Conservation (phyloP, 805 yeast genomes). For the Isabelozyma gotoi region DNA sequence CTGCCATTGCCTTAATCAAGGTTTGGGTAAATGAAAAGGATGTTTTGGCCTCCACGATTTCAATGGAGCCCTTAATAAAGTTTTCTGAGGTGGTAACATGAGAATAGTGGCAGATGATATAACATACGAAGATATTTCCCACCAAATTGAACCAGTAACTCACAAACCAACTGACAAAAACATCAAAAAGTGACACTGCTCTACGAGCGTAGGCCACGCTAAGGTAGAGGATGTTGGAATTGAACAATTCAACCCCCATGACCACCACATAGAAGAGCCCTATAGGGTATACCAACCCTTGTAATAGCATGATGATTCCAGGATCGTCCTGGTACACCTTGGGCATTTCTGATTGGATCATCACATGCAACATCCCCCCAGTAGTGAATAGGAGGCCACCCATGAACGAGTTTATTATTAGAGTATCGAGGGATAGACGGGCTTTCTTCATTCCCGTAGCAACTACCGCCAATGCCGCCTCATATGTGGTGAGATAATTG, state of each 20-base stretch:
- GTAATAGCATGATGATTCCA: conserved; percentile 54
- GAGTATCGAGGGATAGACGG: conserved; percentile 57
- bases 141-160: conserved; percentile 69
- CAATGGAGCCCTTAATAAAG: conserved; percentile 49
- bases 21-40: conserved; percentile 56
- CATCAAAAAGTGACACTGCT: conserved; percentile 65
- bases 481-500: conserved; percentile 70
- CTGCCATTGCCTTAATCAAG: conserved; percentile 68
- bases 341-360: conserved; percentile 54
- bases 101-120: conserved; percentile 59
- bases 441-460: conserved; percentile 86
- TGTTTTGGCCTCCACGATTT: conserved; percentile 45
- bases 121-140: conserved; percentile 64
- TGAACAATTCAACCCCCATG: conserved; percentile 74
- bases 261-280: conserved; percentile 75
- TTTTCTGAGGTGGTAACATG: conserved; percentile 42
- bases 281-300: conserved; percentile 65
- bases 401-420: conserved; percentile 62
- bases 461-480: conserved; percentile 79
- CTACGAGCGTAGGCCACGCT: conserved; percentile 67
- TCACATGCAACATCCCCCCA: conserved; percentile 70
- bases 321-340: conserved; percentile 40
- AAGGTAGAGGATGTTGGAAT: conserved; percentile 71
- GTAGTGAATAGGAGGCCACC: conserved; percentile 70
- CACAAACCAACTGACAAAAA: conserved; percentile 62